Percentiles rank a stretch among this genome's conserved stretches.
These are phyloP conservation scores for maize (Zea mays) DNA, from an alignment of 176 grass and related monocot genomes.

Conservation along the genomic window Zm-B73-REFERENCE-NAM-5.0 NC_050100.1:63380001-63380500, in stretches of 20 bases:
- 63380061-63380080: conserved; percentile 86
- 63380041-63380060: not conserved
- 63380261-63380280: conserved; percentile 87
- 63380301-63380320: conserved; percentile 43
- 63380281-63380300: conserved; percentile 71
- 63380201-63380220: conserved; percentile 87
- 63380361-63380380: not conserved
- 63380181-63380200: conserved; percentile 96
- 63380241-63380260: conserved; percentile 95
- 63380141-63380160: conserved; percentile 82
- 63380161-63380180: conserved; percentile 52
- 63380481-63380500: conserved; percentile 89
- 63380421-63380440: not conserved
- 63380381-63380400: too few relatives aligned
- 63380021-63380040: not conserved
- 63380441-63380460: conserved; percentile 83
- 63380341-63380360: not conserved
- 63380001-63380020: not conserved
- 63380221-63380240: conserved; percentile 80
- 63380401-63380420: too few relatives aligned
- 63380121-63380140: conserved; percentile 67
- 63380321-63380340: not conserved
- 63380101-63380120: conserved; percentile 40
- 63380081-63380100: conserved; percentile 40
- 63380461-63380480: conserved; percentile 93